Base-by-base conservation (phyloP, 345 rosid species). In the Sapria himalayana region DNA sequence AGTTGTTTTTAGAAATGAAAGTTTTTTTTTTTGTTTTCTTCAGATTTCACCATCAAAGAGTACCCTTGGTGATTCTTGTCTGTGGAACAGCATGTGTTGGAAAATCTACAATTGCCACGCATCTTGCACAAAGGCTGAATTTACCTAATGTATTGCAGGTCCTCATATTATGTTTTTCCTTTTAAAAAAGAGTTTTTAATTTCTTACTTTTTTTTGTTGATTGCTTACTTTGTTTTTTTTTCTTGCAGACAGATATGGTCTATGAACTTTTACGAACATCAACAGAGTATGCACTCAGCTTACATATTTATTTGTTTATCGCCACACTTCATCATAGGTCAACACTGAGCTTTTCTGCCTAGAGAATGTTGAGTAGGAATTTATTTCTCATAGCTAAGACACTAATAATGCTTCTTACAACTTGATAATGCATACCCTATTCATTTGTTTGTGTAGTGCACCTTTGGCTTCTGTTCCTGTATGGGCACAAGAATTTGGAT, bases 1-100 rank as follows among this genome's bases (percentile, higher is more conserved):
- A n/a, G n/a, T n/a, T n/a, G n/a, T n/a, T 15, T 46, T 20, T 24
- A 4, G 10, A 41, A 37, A 36, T 39, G 36, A 10, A 19, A 9
- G 11, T 46, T 53, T 37, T n/a, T 32, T 32, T 58, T 32, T 53
- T 31, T 3, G 41, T 18, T 51, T 20, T 22, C 49, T 49, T 48
- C 59, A 91, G 99, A 61, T 91, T 91, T 70, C 93, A 91, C 66
- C 95, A 91, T 63, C 93, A 74, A 59, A 84, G 99, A 44, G 95
- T 84, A 56, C 98, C 98, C 11, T 62, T 91, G 48, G 92, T 91
- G 18, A 91, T 91, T 48, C 99, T 91, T 68, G 96, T 91, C 42
- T 84, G 96, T 23, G 99, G 99, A 65, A 80, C 99, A 36, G 95
- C 93, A 16, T 84, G 99, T 56, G 95, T 78, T 18, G 99, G 98